Base-by-base conservation (phyloP, 495 filamentous ascomycete species). In the Ascobolus immersus region DNA sequence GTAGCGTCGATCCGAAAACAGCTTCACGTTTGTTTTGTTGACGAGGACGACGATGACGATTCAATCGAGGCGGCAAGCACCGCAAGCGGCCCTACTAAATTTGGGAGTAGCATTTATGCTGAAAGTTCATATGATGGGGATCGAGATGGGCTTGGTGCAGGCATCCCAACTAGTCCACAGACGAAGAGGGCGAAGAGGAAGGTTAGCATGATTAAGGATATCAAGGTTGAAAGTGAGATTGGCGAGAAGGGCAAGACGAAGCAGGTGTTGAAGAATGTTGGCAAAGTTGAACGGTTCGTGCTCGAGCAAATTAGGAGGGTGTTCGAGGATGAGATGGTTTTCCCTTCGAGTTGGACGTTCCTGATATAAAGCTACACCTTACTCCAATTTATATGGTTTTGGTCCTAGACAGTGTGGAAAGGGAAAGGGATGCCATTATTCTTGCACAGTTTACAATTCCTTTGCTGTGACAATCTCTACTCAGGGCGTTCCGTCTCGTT, bases 241-340 rank as follows among this genome's bases (percentile, higher is more conserved):
- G 86, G 86, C 2, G 66, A 84, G 47, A 69, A 77, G 43, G 80
- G 80, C 45, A 71, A 76, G 37, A 78, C 79, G 20, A 90, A 82
- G 54, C 81, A 90, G 53, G 80, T 81, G 21, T 55, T 96, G 18
- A 94, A 92, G 59, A 96, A 96, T 53, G 81, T 96, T 23, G 82
- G 89, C 12, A 96, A 96, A 57, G 86, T 96, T 23, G 86, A 96
- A 57, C 72, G 79, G 39, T 96, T 96, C 49, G 78, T 96, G 29
- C 62, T 96, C 15, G 84, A 92, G 49, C 89, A 94, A 51, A 86
- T 96, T 21, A 70, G 84, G 38, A 66, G 81, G 36, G 92, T 94
- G 38, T 94, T 96, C 46, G 86, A 96, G 54, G 86, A 93, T 48
- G 86, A 96, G 52, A 77, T 96, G 50, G 82, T 96, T 15, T 96